Evolutionary conservation across 305 asterid species (phyloP).

Genomic region (Petunia hybrid): DNA sequence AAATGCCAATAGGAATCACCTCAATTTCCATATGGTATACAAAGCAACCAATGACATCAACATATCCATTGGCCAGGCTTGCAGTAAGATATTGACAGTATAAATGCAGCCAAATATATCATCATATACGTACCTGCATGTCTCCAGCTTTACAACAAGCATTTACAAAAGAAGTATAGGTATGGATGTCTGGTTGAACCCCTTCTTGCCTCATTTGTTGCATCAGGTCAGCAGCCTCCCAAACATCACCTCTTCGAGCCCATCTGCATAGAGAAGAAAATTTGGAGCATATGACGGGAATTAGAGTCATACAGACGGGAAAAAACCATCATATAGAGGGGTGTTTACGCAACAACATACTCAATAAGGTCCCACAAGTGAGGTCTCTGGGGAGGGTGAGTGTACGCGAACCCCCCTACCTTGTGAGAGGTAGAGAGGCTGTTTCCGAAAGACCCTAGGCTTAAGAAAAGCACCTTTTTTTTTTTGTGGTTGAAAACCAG

Average conservation of each 20-base stretch:
- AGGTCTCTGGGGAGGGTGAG: too few relatives aligned
- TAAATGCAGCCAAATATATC: slow-evolving; percentile 21
- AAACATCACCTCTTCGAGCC: slow-evolving; percentile 99
- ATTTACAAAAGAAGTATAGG: slow-evolving; percentile 90
- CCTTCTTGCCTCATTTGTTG: slow-evolving; percentile 97
- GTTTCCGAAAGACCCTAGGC: not conserved
- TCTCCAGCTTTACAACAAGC: slow-evolving; percentile 99
- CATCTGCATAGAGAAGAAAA: slow-evolving; percentile 60
- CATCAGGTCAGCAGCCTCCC: slow-evolving; percentile 99
- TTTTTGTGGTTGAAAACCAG: too few relatives aligned
- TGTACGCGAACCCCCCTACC: too few relatives aligned
- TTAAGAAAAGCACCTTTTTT: too few relatives aligned
- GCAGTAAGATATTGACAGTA: not conserved
- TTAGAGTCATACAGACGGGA: not conserved
- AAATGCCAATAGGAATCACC: not conserved
- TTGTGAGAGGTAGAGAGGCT: too few relatives aligned
- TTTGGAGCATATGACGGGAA: not conserved
- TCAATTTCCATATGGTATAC: not conserved
- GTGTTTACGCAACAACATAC: not conserved
- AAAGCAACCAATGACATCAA: slow-evolving; percentile 25
- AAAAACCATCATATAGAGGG: not conserved
- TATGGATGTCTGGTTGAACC: slow-evolving; percentile 94
- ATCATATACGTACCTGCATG: slow-evolving; percentile 67
- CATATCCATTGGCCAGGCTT: not conserved
- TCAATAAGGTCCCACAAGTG: not conserved